Evolutionary conservation across 2,329 filamentous ascomycete genomes (phyloP), one percentile per base, ranked within the genome.

Genomic region (Cordyceps farinosa): DNA sequence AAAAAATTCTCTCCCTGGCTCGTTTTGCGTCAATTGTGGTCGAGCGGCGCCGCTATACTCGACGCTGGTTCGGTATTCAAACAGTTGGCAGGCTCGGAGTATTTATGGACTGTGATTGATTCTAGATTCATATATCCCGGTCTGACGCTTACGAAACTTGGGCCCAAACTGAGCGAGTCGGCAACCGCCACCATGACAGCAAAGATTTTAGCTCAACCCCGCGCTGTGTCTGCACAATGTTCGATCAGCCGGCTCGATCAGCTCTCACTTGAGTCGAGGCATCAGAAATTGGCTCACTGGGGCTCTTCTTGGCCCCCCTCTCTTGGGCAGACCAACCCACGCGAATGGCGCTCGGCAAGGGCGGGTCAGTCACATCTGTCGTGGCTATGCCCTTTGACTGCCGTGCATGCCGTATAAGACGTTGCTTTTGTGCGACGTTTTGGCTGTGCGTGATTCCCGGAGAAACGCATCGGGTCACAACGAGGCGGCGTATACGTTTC

Each of bases 211-310:
- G 54, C 54, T 56, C 54, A 56, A 36, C 54, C 54, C 54, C 54
- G 40, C 54, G 40, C 40, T 56, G 2, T 17, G 11, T 30, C 47
- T 57, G 54, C 54, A 38, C 42, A 34, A 40, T 34, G 30, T 38
- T 50, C 55, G 55, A 58, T 58, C 44, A 58, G 15, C 32, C 55
- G 34, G 44, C 32, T 58, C 55, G 44, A 58, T 58, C 55, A 48
- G 44, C 29, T 42, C 22, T 22, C 5, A 11, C 22, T 27, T 36
- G 42, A 50, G 32, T 38, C 55, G 45, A 50, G 44, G n/a, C 55
- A 50, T 50, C 42, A 48, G 29, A 7, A 58, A 34, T n/a, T 53
- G 11, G 34, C 51, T 22, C 50, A 34, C 50, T n/a, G 30, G 30
- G 15, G 30, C 8, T 13, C 30, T 40, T 15, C 32, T 7, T n/a